A percentile compares a stretch with the other conserved stretches of the same genome.
Conservation (phyloP, 1,139 yeast genomes). For the Entelexis paramagnoliae region DNA sequence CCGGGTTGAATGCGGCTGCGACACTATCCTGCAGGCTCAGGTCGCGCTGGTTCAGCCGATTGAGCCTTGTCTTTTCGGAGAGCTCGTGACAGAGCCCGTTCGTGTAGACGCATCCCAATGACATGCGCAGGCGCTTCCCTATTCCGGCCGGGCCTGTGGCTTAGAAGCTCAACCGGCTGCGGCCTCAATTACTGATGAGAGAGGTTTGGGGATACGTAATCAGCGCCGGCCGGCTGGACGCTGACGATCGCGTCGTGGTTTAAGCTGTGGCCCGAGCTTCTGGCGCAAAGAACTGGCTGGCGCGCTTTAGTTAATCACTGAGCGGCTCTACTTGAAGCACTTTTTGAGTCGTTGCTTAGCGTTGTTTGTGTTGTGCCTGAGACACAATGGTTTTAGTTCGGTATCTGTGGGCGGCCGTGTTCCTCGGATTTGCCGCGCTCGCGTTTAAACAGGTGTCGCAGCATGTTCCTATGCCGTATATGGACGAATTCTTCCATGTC, state of each 20-base stretch:
- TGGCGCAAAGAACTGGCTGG: too few relatives aligned
- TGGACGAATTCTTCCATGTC: conserved; percentile 78
- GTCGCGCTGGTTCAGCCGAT: conserved; percentile 60
- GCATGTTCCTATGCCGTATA: conserved; percentile 29
- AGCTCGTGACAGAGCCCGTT: conserved; percentile 23
- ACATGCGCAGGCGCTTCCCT: conserved; percentile 9
- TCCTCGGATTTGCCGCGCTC: neutral
- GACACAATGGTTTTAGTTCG: neutral
- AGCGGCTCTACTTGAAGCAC: too few relatives aligned
- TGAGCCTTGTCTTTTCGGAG: conserved; percentile 30
- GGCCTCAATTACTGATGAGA: too few relatives aligned
- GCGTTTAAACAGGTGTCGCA: conserved; percentile 22
- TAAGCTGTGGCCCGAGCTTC: too few relatives aligned
- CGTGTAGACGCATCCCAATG: conserved; percentile 22
- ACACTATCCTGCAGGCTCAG: conserved; percentile 46
- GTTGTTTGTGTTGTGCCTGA: too few relatives aligned
- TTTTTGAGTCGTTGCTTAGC: neutral
- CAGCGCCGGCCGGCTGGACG: neutral
- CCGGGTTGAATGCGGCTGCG: conserved; percentile 47
- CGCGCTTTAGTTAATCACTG: too few relatives aligned
- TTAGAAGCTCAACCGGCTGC: neutral
- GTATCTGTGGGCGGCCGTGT: neutral
- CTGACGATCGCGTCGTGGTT: neutral
- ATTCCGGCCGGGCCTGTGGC: neutral
- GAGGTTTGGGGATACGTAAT: neutral